Evolutionary conservation across 495 filamentous ascomycete species (phyloP).

Genomic region (Xylona heveae): DNA sequence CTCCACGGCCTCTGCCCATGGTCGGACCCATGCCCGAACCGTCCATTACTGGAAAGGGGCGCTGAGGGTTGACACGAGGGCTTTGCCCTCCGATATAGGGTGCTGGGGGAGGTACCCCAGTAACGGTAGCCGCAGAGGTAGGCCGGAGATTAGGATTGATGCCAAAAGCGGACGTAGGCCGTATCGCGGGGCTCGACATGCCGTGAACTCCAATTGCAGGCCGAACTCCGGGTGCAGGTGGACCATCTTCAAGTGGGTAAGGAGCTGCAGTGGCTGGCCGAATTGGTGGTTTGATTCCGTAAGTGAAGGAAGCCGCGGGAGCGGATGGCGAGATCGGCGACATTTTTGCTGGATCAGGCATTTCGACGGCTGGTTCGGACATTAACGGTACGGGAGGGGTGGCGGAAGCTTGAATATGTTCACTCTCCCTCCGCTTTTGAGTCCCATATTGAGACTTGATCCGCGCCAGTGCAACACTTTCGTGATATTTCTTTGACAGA

Average conservation of each 20-base stretch:
- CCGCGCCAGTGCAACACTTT: conserved; percentile 67
- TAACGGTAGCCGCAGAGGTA: conserved; percentile 14
- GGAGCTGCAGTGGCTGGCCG: conserved; percentile 33
- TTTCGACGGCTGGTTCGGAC: conserved; percentile 27
- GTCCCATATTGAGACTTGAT: conserved; percentile 91
- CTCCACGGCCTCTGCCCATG: conserved; percentile 2
- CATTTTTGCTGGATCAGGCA: conserved; percentile 39
- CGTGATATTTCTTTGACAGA: conserved; percentile 76
- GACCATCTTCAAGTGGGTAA: conserved; percentile 39
- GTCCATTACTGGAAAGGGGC: conserved; percentile 8
- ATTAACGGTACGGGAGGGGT: conserved; percentile 23
- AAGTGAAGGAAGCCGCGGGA: conserved; percentile 16
- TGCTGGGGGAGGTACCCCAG: conserved; percentile 9
- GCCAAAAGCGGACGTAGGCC: conserved; percentile 46
- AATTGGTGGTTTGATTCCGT: neutral
- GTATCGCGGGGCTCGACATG: conserved; percentile 20
- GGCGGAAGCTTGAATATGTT: conserved; percentile 31
- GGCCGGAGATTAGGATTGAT: conserved; percentile 32
- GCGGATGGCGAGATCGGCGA: conserved; percentile 15
- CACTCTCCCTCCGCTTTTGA: conserved; percentile 47
- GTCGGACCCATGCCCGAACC: too few species aligned
- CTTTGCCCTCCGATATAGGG: conserved; percentile 7
- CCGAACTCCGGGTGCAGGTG: conserved; percentile 18
- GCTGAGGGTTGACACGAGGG: conserved; percentile 1
- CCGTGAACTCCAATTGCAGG: conserved; percentile 11